Evolutionary conservation across 257 asterid genomes (phyloP).

Genomic region (Solanum sitiens): DNA sequence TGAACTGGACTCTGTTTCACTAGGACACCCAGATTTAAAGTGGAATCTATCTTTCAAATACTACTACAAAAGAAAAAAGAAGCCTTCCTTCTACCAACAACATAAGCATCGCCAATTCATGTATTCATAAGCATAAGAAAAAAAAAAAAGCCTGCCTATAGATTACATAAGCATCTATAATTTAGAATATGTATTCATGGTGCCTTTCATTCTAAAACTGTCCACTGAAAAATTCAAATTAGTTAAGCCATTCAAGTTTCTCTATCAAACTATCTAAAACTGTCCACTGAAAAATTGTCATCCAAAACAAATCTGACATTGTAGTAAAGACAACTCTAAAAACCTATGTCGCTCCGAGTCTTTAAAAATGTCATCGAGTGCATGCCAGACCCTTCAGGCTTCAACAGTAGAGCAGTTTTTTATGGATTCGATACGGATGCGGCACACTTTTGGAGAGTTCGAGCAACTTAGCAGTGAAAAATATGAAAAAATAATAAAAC

Average conservation of each 20-base stretch:
- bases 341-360: neutral
- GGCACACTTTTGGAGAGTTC: neutral
- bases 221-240: neutral
- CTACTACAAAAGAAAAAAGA: neutral
- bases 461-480: neutral
- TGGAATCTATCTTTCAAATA: neutral
- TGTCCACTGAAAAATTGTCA: neutral
- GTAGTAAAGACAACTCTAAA: neutral
- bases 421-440: neutral
- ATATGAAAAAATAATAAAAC: neutral
- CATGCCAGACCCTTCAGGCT: neutral
- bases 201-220: neutral
- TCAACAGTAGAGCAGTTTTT: fast-evolving
- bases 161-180: neutral
- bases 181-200: neutral
- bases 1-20: neutral
- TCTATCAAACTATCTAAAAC: neutral
- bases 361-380: neutral
- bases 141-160: neutral
- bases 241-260: neutral
- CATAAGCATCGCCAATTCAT: neutral
- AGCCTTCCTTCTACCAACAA: neutral
- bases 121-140: neutral
- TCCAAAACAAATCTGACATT: neutral
- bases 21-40: neutral